These are phyloP conservation scores for Apiospora saccharicola DNA, from an alignment of 2,329 filamentous ascomycete genomes.

Conservation along the genomic window DNA sequence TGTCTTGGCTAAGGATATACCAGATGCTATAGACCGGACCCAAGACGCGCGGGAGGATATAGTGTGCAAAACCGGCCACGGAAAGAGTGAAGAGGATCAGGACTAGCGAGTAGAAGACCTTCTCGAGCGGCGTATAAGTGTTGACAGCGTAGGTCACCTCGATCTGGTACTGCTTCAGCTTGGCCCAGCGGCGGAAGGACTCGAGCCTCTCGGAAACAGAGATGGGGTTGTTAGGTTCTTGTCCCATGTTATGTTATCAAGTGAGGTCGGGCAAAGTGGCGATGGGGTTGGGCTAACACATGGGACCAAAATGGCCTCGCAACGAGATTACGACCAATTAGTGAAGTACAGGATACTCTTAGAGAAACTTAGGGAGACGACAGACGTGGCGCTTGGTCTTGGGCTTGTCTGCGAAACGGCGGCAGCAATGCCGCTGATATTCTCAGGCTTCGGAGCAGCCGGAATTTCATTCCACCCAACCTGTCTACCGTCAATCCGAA, in stretches of 20 bases:
- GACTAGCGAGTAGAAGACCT: conserved; percentile 78
- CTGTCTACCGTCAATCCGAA: background rate
- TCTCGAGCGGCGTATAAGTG: conserved; percentile 80
- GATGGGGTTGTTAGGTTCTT: too few species aligned
- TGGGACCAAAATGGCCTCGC: background rate
- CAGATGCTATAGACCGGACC: background rate
- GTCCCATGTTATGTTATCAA: background rate
- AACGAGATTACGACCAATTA: background rate
- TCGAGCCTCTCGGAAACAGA: too few species aligned
- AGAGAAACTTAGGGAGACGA: background rate
- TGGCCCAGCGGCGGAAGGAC: conserved; percentile 69
- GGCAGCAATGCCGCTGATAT: background rate
- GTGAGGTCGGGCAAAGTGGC: background rate
- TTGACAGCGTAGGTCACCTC: conserved; percentile 83
- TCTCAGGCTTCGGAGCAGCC: background rate
- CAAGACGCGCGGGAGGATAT: conserved; percentile 53
- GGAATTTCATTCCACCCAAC: background rate
- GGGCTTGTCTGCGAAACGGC: background rate
- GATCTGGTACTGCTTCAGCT: conserved; percentile 82
- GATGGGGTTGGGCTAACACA: too few species aligned
- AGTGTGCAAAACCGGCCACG: conserved; percentile 71
- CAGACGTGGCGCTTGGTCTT: background rate
- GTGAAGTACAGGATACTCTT: background rate
- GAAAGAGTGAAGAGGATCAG: conserved; percentile 75
- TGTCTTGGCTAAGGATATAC: background rate